Base-by-base conservation (phyloP, 2,329 filamentous ascomycete genomes). In the Fusarium setosum region DNA sequence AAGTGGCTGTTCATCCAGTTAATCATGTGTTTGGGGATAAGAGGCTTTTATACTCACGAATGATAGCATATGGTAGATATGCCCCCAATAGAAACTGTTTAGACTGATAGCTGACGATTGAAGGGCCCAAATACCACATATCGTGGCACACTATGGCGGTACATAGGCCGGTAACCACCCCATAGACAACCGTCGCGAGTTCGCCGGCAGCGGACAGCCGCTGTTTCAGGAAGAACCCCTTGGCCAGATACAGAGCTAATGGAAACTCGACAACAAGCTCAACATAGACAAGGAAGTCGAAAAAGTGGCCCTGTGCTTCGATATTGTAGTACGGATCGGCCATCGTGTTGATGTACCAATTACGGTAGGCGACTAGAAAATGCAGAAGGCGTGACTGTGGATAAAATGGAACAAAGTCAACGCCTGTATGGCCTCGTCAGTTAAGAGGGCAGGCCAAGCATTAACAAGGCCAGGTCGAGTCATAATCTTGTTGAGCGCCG, bases 331-430 rank as follows among this genome's bases (percentile, higher is more conserved):
- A 58, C 6, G 56, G 56, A 20, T 58, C 56, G 26, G 56, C 23
- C 56, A 58, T 58, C 3, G 56, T 58, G 23, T 13, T 41, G 12
- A 58, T 58, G 20, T 58, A 58, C 56, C 56, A 58, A 4, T 58
- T 23, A 18, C 56, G 56, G 17, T 54, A 58, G 24, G 34, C 23
- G 26, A 56, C 41, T 12, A 58, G 56, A 50, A 58, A 58, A 26
- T 52, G 47, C 24, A 26, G 38, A 9, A 6, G 48, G 49, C 9
- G 48, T 24, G 35, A 32, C 15, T 58, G 32, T 1, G 56, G 56
- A 32, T 58, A 58, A 47, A 58, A 58, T 29, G 48, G 48, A 5
- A 58, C 48, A 35, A 58, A 58, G 26, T 58, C 56, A 12, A 58
- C 56, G 7, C 44, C 44, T 47, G 24, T 12, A 5, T 7, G 12